A percentile compares a stretch with the other conserved stretches of the same genome.
Conservation (phyloP, 192 early-diverging fungal genomes). For the Podila epicladia region DNA sequence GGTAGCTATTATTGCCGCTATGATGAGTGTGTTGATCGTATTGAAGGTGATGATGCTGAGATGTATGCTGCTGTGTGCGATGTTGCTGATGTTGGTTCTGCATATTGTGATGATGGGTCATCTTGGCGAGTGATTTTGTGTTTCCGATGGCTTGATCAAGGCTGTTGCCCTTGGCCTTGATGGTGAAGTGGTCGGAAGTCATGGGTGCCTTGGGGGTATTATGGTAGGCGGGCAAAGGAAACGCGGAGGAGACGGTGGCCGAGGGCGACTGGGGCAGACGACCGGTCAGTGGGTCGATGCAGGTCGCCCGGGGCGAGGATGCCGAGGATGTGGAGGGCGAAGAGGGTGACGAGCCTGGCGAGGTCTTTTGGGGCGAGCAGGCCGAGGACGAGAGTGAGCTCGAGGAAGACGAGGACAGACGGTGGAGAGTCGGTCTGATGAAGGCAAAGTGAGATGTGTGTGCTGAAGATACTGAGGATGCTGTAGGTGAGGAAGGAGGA, state of each 20-base stretch:
- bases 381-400: constrained; percentile 1
- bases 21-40: constrained; percentile 1
- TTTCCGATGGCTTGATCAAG: constrained; percentile 3
- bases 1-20: neutral
- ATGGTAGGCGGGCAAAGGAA: neutral
- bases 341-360: constrained; percentile 17
- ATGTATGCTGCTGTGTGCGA: neutral
- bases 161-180: constrained; percentile 4
- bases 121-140: neutral
- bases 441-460: constrained; percentile 5
- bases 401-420: neutral
- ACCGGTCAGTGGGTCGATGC: constrained; percentile 32
- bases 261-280: constrained; percentile 9
- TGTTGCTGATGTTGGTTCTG: neutral
- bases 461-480: constrained; percentile 18
- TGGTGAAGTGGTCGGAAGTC: constrained; percentile 12
- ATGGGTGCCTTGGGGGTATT: constrained; percentile 11
- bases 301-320: constrained; percentile 37
- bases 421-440: neutral
- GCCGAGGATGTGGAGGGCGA: constrained; percentile 23
- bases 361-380: constrained; percentile 11
- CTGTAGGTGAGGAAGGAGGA: too few relatives aligned
- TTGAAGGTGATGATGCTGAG: constrained; percentile 1
- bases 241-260: constrained; percentile 9
- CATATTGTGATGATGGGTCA: neutral